A percentile compares a stretch with the other conserved stretches of the same genome.
Conservation (phyloP, 1,284 basidiomycete genomes). For the Puccinia novopanici region DNA sequence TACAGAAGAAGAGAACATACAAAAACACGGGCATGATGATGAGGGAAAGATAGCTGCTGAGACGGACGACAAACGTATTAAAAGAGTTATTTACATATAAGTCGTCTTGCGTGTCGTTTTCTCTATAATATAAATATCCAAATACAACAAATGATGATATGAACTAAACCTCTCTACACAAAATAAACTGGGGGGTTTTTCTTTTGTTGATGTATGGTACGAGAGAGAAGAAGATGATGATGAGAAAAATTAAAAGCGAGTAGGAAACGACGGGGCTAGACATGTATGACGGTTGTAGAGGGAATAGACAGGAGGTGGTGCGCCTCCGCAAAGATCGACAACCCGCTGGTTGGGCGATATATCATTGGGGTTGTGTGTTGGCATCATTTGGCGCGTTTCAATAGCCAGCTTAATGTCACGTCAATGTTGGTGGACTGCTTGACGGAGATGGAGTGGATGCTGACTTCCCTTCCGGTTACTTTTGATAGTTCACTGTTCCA, state of each 20-base stretch:
- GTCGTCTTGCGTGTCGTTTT: too few relatives aligned
- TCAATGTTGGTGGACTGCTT: conserved; percentile 47
- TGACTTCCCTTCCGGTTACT: conserved; percentile 47
- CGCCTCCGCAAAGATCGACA: too few relatives aligned
- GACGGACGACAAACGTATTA: too few relatives aligned
- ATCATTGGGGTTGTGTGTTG: too few relatives aligned
- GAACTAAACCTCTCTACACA: not conserved
- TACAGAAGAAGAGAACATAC: conserved; percentile 1
- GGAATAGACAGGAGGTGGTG: conserved; percentile 1
- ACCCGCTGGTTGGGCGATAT: too few relatives aligned
- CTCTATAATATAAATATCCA: conserved; percentile 4
- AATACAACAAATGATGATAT: conserved; percentile 16
- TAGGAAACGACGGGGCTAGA: too few relatives aligned
- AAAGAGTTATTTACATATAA: too few relatives aligned
- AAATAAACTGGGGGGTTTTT: not conserved
- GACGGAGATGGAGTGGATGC: conserved; percentile 49
- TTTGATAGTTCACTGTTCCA: conserved; percentile 39
- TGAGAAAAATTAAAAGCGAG: too few relatives aligned
- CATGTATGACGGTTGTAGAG: not conserved
- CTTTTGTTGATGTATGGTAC: too few relatives aligned
- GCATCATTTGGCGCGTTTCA: conserved; percentile 41
- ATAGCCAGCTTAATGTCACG: conserved; percentile 38
- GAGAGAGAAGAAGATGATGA: not conserved
- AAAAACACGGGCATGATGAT: too few relatives aligned
- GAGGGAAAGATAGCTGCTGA: too few relatives aligned